Conservation (phyloP, 1,139 yeast species). For the Yamadazyma songkhlaensis region DNA sequence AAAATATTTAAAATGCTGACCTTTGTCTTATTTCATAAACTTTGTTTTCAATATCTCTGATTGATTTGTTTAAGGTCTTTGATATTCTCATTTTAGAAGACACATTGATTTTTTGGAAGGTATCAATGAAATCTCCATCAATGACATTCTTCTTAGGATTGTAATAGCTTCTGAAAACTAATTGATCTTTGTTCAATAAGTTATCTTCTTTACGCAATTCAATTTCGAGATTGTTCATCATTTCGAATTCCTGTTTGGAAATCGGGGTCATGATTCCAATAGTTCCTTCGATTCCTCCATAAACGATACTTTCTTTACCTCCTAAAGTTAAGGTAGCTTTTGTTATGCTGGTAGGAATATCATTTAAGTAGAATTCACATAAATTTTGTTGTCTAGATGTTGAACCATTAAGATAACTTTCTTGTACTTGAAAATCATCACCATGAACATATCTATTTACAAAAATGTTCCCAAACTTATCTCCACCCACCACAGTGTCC, state of each 20-base stretch:
- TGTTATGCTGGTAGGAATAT: slow-evolving; percentile 62
- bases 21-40: slow-evolving; percentile 58
- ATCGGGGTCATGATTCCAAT: slow-evolving; percentile 74
- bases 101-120: slow-evolving; percentile 37
- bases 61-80: slow-evolving; percentile 50
- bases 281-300: slow-evolving; percentile 79
- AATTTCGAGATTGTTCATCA: slow-evolving; percentile 55
- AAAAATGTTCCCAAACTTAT: slow-evolving; percentile 79
- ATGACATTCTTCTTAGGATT: slow-evolving; percentile 72
- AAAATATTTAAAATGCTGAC: slow-evolving; percentile 30
- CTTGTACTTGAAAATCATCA: slow-evolving; percentile 40
- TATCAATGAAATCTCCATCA: slow-evolving; percentile 86
- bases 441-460: slow-evolving; percentile 56
- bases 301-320: slow-evolving; percentile 64
- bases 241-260: slow-evolving; percentile 59
- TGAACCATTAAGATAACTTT: slow-evolving; percentile 46
- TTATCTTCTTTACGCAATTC: slow-evolving; percentile 37
- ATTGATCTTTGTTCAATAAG: slow-evolving; percentile 63
- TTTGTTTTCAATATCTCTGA: slow-evolving; percentile 59
- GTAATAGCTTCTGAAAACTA: slow-evolving; percentile 72
- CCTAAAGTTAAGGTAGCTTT: slow-evolving; percentile 57
- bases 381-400: slow-evolving; percentile 51
- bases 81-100: slow-evolving; percentile 49
- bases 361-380: slow-evolving; percentile 67
- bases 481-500: slow-evolving; percentile 82